These are phyloP conservation scores for Trichoderma simmonsii DNA, from an alignment of 2,329 filamentous ascomycete species.

Conservation along the genomic window DNA sequence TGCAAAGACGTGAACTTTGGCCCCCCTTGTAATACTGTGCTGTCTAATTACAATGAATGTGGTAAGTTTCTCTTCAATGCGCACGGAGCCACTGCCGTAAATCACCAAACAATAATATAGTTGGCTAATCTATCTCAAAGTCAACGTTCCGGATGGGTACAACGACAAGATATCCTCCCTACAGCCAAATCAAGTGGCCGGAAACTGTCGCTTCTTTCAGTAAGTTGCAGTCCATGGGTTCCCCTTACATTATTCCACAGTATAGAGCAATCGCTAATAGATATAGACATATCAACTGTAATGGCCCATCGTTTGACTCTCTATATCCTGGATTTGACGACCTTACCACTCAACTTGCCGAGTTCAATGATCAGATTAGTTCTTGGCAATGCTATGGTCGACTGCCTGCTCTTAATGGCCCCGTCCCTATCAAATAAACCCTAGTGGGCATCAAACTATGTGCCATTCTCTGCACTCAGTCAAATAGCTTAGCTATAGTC, in stretches of 20 bases:
- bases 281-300: not conserved
- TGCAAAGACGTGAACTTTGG: not conserved
- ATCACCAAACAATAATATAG: not conserved
- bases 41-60: not conserved
- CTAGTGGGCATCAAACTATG: not conserved
- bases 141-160: not conserved
- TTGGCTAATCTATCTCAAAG: not conserved
- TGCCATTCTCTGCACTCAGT: not conserved
- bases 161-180: not conserved
- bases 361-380: not conserved
- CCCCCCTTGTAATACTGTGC: not conserved
- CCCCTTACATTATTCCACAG: not conserved
- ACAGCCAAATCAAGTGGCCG: not conserved
- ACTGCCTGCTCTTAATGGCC: not conserved
- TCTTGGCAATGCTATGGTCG: not conserved
- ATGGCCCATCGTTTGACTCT: not conserved
- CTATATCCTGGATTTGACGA: not conserved
- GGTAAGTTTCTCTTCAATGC: not conserved
- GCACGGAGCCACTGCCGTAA: not conserved
- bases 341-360: not conserved
- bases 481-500: not conserved
- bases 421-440: not conserved
- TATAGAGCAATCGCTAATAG: not conserved
- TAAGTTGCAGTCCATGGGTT: not conserved
- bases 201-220: not conserved